Evolutionary conservation across 495 filamentous ascomycete species (phyloP), one percentile per base, ranked within the genome.

Genomic region (Lasiosphaeria hispida): DNA sequence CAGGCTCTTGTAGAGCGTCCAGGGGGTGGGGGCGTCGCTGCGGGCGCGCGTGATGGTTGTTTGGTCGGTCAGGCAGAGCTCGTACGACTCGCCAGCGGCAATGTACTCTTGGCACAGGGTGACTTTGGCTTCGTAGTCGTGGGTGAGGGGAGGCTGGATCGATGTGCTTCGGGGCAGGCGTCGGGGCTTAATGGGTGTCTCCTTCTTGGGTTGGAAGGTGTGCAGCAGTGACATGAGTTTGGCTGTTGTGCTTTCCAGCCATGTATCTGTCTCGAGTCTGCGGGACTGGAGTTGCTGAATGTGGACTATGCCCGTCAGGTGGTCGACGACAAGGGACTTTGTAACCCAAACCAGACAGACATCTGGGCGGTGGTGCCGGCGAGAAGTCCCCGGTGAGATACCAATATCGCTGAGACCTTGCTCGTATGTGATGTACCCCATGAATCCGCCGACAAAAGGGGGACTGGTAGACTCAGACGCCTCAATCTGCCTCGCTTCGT

Each of bases 341-440:
- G 89, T 86, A 6, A 91, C 82, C 80, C 90, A 94, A 15, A 83
- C 75, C 18, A 96, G 80, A 65, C 81, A 88, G 38, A 92, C 75
- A 71, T 96, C 93, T 0, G 90, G 85, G 0, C 79, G 77, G 53
- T 75, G 64, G n/a, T 79, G 75, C n/a, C 36, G 40, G n/a, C 58
- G 66, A 23, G 59, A 61, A n/a, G 64, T 60, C 13, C 55, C 50
- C 15, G 53, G 64, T 0, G 66, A 52, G 18, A 90, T 73, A 35
- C 71, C 76, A 33, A 91, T 84, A 3, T 80, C 78, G 19, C 80
- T 68, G 0, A 97, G 76, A 0, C 92, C 90, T 48, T 91, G 80
- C 67, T 98, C 93, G 60, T 97, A 97, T 1, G 89, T 90, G 44
- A 92, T 87, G 65, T 88, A 96, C 0, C 94, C 94, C 70, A 97